Percentiles rank a stretch among this genome's conserved stretches.
phyloP scores from a whole-genome alignment of 116 monocot genomes.

The Posidonia oceanica region DNA sequence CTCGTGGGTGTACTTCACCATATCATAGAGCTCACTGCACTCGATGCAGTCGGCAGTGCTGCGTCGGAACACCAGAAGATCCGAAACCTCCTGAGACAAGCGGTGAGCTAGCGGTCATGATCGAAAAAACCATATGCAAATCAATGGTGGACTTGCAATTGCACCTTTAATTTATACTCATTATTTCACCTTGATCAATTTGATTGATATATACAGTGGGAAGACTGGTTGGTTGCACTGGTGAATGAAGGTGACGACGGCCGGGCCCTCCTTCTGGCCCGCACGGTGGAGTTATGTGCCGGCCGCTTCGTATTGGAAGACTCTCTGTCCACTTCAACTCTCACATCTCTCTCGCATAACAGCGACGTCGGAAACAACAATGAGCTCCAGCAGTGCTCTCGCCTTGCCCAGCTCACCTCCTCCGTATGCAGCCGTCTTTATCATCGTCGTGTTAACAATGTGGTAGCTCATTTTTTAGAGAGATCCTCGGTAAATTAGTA shows the following conservation, averaged over 20 bases:
- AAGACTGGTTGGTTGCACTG: slow-evolving; percentile 43
- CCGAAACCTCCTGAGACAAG: slow-evolving; percentile 10
- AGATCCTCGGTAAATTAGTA: too few relatives aligned
- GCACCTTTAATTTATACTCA: too few relatives aligned
- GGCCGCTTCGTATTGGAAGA: slow-evolving; percentile 16
- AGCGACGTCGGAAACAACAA: background rate
- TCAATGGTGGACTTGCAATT: background rate
- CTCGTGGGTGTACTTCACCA: slow-evolving; percentile 11
- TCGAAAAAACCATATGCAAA: background rate
- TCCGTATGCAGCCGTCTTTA: slow-evolving; percentile 7
- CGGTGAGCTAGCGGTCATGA: background rate
- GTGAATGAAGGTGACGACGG: slow-evolving; percentile 11
- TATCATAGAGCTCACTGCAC: slow-evolving; percentile 23
- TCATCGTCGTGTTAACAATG: background rate
- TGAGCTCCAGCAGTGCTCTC: background rate
- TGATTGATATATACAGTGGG: slow-evolving; percentile 40
- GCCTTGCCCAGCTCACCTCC: slow-evolving; percentile 1
- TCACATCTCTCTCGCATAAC: too few relatives aligned
- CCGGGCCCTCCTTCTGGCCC: slow-evolving; percentile 22
- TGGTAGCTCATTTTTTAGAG: too few relatives aligned
- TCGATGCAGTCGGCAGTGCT: background rate
- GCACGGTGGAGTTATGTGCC: slow-evolving; percentile 38
- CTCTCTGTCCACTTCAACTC: background rate
- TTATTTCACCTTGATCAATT: too few relatives aligned
- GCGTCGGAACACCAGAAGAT: slow-evolving; percentile 2